Conservation (phyloP, 164 flowering plant genomes). For the Sedum album region DNA sequence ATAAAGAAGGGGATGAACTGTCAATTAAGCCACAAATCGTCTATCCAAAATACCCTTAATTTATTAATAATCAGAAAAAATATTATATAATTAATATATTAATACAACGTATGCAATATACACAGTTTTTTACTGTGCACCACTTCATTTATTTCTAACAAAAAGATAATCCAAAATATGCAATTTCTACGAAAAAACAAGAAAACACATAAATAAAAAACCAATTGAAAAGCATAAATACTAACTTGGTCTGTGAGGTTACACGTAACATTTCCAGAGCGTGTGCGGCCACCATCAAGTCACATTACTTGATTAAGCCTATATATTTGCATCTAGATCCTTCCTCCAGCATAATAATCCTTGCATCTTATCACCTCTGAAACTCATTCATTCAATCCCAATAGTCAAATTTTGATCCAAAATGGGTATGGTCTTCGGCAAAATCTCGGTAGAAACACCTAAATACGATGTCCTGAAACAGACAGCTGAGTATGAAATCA, state of each 20-base stretch:
- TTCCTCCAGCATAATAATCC: background rate
- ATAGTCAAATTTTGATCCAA: background rate
- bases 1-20: too few relatives aligned
- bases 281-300: background rate
- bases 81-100: too few relatives aligned
- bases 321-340: background rate
- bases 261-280: background rate
- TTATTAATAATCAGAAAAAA: too few relatives aligned
- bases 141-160: too few relatives aligned
- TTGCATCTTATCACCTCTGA: background rate
- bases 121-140: too few relatives aligned
- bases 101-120: too few relatives aligned
- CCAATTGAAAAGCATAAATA: background rate
- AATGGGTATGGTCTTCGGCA: constrained; percentile 75
- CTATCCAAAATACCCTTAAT: too few relatives aligned
- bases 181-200: too few relatives aligned
- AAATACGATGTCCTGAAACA: constrained; percentile 48
- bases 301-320: background rate
- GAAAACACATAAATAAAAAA: background rate
- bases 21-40: too few relatives aligned
- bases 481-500: constrained; percentile 58
- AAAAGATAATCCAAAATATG: too few relatives aligned
- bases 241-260: background rate
- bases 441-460: constrained; percentile 66
- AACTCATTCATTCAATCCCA: background rate